These are phyloP conservation scores for Hyaloperonospora brassicae DNA, from an alignment of 352 stramenopile species.

Conservation along the genomic window DNA sequence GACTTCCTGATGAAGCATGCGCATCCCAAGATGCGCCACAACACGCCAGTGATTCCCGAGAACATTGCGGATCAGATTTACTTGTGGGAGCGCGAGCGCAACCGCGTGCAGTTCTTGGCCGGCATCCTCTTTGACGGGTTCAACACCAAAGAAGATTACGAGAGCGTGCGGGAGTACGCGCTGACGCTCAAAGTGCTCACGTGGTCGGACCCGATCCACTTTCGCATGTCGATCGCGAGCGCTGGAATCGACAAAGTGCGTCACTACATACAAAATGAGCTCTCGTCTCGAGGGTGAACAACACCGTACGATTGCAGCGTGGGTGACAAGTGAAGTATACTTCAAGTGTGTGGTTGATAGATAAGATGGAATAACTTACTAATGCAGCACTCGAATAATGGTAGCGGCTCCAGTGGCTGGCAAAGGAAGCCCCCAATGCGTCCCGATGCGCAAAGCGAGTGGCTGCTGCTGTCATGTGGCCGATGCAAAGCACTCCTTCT, in stretches of 20 bases:
- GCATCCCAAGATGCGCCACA: conserved; percentile 72
- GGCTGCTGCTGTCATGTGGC: conserved; percentile 15
- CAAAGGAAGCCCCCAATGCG: conserved; percentile 2
- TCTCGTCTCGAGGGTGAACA: conserved; percentile 22
- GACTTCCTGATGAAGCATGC: conserved; percentile 87
- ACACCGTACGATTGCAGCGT: background rate
- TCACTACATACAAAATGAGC: conserved; percentile 61
- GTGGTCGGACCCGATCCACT: conserved; percentile 76
- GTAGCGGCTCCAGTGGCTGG: conserved; percentile 16
- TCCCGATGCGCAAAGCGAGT: conserved; percentile 22
- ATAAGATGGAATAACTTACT: conserved; percentile 21
- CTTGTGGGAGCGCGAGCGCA: conserved; percentile 87
- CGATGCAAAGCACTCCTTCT: conserved; percentile 49
- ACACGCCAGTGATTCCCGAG: conserved; percentile 69
- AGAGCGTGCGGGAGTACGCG: conserved; percentile 64
- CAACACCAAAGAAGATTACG: conserved; percentile 77
- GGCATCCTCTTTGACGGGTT: conserved; percentile 85
- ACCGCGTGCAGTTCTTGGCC: conserved; percentile 76
- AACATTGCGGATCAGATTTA: conserved; percentile 89
- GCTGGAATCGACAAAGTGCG: conserved; percentile 60
- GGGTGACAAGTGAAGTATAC: conserved; percentile 2
- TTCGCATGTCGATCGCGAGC: conserved; percentile 59
- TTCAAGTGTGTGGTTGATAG: conserved; percentile 1
- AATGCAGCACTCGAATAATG: conserved; percentile 33
- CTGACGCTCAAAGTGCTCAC: conserved; percentile 64